Evolutionary conservation across 768 basidiomycete species (phyloP), one percentile per base, ranked within the genome.

Genomic region (Rhodotorula taiwanensis): DNA sequence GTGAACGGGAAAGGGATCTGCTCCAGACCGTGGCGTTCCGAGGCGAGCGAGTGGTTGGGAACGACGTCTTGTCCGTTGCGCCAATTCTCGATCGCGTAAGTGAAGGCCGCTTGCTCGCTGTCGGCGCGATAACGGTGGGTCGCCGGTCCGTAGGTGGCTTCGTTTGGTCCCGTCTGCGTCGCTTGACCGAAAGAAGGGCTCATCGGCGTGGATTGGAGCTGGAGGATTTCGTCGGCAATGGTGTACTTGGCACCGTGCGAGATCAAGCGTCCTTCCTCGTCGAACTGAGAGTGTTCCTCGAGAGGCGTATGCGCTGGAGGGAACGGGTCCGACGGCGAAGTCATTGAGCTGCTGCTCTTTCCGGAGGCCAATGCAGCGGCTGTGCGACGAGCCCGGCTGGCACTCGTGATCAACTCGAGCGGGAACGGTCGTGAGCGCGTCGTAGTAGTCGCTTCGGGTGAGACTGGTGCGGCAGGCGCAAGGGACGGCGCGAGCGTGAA

Each of bases 161-260:
- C 50, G 23, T n/a, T n/a, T n/a, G n/a, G n/a, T n/a, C n/a, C n/a
- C n/a, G 36, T 39, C 9, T 16, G 36, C 36, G 36, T 39, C 36
- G 36, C 36, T n/a, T n/a, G 36, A 16, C 10, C 36, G 16, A 39
- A 39, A 16, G 13, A 0, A 21, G 28, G 1, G 11, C 30, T 39
- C 30, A 42, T 23, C 28, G 43, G 45, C 23, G 53, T n/a, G 4
- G 27, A 36, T 43, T 67, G 66, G 23, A 67, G 57, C 27, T 55
- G 56, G 30, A 62, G 60, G 44, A 67, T 67, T 57, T 67, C 66
- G 27, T 67, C 66, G 47, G 66, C 66, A 28, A 67, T 67, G 4
- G 34, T 30, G 57, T 62, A 59, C 33, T 23, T 30, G 13, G 52
- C 48, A 21, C 52, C 52, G 16, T 41, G 43, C 28, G 57, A 43